Base-by-base conservation (phyloP, 2,329 filamentous ascomycete genomes). In the Verticillium tricorpus region DNA sequence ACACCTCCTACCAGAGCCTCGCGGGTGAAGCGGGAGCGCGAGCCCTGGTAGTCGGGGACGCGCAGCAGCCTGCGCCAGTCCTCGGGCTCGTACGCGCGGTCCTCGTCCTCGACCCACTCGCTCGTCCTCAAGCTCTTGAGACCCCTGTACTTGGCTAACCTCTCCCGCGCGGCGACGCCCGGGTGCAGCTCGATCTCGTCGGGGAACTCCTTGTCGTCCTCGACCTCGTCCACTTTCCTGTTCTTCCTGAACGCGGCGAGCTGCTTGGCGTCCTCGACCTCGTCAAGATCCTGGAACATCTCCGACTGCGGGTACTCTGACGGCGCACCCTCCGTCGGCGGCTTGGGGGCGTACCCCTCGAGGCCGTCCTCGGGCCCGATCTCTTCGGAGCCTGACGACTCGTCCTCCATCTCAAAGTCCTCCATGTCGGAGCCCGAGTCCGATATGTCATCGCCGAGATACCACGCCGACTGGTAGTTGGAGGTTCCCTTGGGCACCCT, bases 171-270 rank as follows among this genome's bases (percentile, higher is more conserved):
- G 55, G 92, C 82, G 3, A 96, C 92, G 60, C 94, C 85, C 0
- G 96, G 95, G 67, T 91, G 92, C 60, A 99, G 81, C 75, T 99
- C 96, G 62, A 99, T 95, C 75, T 99, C 95, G 67, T 99, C 95
- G 0, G 95, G 95, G 75, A 98, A 99, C 74, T 98, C 94, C 60
- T 91, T 85, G 74, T 99, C 95, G 15, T 98, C 93, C 58, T 93
- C 86, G 4, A 88, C 92, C 68, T 97, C 94, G 28, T 88, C 87
- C 59, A 88, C 87, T 70, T 93, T 92, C 66, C 88, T 87, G 59
- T 86, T 83, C 45, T 95, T 88, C 31, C 58, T 45, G 76, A 93
- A 99, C 55, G 89, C 89, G 61, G 88, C 91, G 50, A 99, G 82
- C 71, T 96, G 88, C 68, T 88, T 84, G 2, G 90, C 85, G 67